These are phyloP conservation scores for Wickerhamomyces hampshirensis DNA, from an alignment of 805 yeast genomes.

Conservation along the genomic window DNA sequence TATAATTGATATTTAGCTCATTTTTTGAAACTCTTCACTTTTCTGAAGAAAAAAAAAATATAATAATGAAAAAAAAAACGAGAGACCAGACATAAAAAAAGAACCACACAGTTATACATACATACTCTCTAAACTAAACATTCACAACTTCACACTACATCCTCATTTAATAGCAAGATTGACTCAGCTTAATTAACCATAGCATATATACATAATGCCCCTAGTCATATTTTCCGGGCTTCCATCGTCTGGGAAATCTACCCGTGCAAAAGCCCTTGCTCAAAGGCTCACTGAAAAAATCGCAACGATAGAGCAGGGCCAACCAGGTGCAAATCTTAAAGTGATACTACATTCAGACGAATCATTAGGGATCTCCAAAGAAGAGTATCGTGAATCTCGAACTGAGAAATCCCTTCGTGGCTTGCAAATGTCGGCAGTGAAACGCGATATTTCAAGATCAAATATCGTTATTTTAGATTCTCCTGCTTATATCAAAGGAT, in stretches of 20 bases:
- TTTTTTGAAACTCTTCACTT: not conserved
- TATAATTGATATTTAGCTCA: not conserved
- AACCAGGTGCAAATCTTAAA: conserved; percentile 50
- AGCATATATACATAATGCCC: too few species aligned
- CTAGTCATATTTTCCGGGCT: conserved; percentile 76
- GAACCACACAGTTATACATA: too few species aligned
- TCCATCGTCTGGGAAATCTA: conserved; percentile 82
- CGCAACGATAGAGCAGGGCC: conserved; percentile 32
- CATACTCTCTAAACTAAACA: too few species aligned
- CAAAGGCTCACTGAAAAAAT: conserved; percentile 43
- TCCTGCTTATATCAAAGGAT: conserved; percentile 88
- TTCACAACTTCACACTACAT: too few species aligned
- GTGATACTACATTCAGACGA: conserved; percentile 77
- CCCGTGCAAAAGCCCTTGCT: conserved; percentile 57
- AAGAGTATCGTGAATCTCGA: conserved; percentile 62
- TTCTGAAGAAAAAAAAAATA: too few species aligned
- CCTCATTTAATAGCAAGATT: too few species aligned
- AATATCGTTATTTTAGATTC: conserved; percentile 83
- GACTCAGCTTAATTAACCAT: too few species aligned
- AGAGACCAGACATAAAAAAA: too few species aligned
- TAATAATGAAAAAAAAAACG: too few species aligned
- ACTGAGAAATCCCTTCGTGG: conserved; percentile 82
- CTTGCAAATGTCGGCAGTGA: conserved; percentile 82
- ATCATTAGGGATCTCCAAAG: conserved; percentile 63
- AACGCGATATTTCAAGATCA: conserved; percentile 64